Conservation (phyloP, 805 yeast genomes). For the Saccharomycodes ludwigii region DNA sequence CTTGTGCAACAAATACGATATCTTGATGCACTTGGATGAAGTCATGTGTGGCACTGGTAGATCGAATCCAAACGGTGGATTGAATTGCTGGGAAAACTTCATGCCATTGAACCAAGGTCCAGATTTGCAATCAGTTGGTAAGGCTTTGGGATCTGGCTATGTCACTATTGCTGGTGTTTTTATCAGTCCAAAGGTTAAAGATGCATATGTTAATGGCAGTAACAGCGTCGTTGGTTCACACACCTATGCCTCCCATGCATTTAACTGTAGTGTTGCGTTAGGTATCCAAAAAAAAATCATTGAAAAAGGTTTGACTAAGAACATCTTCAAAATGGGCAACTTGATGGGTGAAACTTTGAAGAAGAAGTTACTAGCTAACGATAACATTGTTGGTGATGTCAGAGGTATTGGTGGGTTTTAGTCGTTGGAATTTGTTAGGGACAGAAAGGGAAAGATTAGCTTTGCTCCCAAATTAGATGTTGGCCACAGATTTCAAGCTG, state of each 20-base stretch:
- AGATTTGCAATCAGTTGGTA: slow-evolving; percentile 37
- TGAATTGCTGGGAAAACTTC: slow-evolving; percentile 33
- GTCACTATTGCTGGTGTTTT: slow-evolving; percentile 35
- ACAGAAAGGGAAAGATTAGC: slow-evolving; percentile 36
- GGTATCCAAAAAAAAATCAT: slow-evolving; percentile 32
- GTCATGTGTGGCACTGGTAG: slow-evolving; percentile 47
- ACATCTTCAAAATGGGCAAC: slow-evolving; percentile 30
- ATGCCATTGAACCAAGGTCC: slow-evolving; percentile 27
- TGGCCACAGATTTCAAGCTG: slow-evolving; percentile 22
- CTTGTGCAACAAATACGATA: slow-evolving; percentile 38
- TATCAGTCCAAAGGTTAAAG: slow-evolving; percentile 26
- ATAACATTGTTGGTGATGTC: slow-evolving; percentile 38
- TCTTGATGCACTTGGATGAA: slow-evolving; percentile 37
- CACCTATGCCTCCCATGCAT: slow-evolving; percentile 35
- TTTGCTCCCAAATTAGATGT: slow-evolving; percentile 27
- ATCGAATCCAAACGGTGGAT: slow-evolving; percentile 27
- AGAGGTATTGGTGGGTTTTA: slow-evolving; percentile 53
- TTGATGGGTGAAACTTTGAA: slow-evolving; percentile 27
- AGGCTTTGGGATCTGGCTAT: slow-evolving; percentile 36
- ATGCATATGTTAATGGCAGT: slow-evolving; percentile 26
- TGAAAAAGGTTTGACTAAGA: slow-evolving; percentile 24
- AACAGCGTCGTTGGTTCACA: slow-evolving; percentile 33
- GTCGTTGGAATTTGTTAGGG: slow-evolving; percentile 42
- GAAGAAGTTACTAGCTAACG: slow-evolving; percentile 20
- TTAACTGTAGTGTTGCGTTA: slow-evolving; percentile 32